Evolutionary conservation across 331 rosid species (phyloP).

Genomic region (Cydonia oblonga): DNA sequence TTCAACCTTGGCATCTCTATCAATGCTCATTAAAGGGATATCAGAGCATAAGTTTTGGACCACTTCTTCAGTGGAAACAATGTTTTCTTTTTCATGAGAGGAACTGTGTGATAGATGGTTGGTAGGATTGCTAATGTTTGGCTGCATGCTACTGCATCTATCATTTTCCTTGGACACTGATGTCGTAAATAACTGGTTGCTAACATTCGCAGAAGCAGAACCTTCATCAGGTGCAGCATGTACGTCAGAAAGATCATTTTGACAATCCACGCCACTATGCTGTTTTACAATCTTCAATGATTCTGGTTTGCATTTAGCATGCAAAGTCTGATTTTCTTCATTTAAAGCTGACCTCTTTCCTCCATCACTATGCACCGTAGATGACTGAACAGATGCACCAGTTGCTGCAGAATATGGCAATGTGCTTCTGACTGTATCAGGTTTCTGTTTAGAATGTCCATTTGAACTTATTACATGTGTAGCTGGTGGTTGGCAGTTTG

Average conservation of each 20-base stretch:
- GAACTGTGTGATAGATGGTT: constrained; percentile 31
- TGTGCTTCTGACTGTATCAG: constrained; percentile 33
- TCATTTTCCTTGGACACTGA: constrained; percentile 27
- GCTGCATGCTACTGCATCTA: constrained; percentile 19
- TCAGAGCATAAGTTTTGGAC: constrained; percentile 37
- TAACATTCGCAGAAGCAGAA: constrained; percentile 19
- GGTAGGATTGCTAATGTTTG: constrained; percentile 16
- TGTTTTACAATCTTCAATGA: constrained; percentile 41
- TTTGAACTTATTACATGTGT: constrained; percentile 31
- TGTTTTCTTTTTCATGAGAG: constrained; percentile 24
- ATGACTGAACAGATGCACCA: constrained; percentile 27
- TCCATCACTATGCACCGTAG: constrained; percentile 28
- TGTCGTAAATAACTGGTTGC: constrained; percentile 29
- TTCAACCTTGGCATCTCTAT: constrained; percentile 25
- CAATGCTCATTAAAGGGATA: constrained; percentile 32
- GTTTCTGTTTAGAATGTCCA: constrained; percentile 45
- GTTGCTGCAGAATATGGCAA: constrained; percentile 41
- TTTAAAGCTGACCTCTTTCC: constrained; percentile 24
- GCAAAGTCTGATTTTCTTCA: constrained; percentile 30
- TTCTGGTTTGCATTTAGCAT: constrained; percentile 28
- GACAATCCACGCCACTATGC: constrained; percentile 27
- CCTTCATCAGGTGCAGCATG: constrained; percentile 27
- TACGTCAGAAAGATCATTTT: constrained; percentile 23
- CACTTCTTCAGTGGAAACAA: constrained; percentile 26
- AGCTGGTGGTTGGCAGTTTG: constrained; percentile 39